Conservation (phyloP, 441 rosid species). For the Pelargonium fulgidum region DNA sequence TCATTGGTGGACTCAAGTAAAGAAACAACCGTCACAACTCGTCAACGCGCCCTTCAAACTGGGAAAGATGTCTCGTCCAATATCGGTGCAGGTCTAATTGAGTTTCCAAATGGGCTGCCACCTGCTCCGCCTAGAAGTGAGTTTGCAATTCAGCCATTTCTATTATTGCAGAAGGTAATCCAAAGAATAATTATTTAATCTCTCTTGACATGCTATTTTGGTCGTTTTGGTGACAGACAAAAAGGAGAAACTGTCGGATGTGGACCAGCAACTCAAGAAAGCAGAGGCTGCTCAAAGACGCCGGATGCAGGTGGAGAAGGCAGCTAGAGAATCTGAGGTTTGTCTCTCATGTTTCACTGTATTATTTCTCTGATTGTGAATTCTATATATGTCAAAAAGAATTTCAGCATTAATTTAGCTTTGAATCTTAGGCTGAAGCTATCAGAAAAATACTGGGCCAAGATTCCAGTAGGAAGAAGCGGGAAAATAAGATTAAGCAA, state of each 20-base stretch:
- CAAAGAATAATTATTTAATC: background rate
- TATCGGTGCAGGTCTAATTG: slow-evolving; percentile 45
- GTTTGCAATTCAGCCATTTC: slow-evolving; percentile 20
- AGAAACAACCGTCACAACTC: slow-evolving; percentile 71
- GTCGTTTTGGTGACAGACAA: slow-evolving; percentile 41
- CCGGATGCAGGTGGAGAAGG: slow-evolving; percentile 80
- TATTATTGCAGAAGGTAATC: background rate
- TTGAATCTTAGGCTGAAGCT: slow-evolving; percentile 64
- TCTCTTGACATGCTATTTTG: background rate
- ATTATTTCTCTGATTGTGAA: background rate
- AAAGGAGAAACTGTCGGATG: slow-evolving; percentile 73
- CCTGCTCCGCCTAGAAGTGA: slow-evolving; percentile 85
- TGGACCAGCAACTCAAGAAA: slow-evolving; percentile 79
- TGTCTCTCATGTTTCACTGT: slow-evolving; percentile 17
- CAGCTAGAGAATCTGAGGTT: slow-evolving; percentile 83
- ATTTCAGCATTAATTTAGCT: background rate
- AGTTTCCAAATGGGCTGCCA: slow-evolving; percentile 90
- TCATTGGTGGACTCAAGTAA: slow-evolving; percentile 45
- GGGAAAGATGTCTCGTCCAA: slow-evolving; percentile 44
- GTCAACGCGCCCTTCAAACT: slow-evolving; percentile 87
- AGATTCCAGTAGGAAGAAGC: slow-evolving; percentile 85
- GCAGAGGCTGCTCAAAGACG: slow-evolving; percentile 91
- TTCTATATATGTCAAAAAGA: background rate
- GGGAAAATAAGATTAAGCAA: slow-evolving; percentile 70
- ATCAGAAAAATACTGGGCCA: slow-evolving; percentile 90